These are phyloP conservation scores for Brassica cretica DNA, from an alignment of 345 rosid genomes.

Conservation along the genomic window DNA sequence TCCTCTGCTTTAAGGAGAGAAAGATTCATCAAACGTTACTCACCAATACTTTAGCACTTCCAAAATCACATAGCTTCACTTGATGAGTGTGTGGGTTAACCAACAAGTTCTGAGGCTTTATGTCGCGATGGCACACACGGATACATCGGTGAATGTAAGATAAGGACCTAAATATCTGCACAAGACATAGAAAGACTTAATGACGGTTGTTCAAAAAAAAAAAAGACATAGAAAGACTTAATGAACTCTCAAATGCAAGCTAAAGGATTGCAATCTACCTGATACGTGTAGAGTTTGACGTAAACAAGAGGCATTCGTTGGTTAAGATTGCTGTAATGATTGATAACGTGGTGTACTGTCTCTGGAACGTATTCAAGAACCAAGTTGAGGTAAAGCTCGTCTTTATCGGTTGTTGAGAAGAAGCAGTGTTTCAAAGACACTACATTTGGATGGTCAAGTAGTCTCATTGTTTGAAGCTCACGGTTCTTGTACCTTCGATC, in stretches of 20 bases:
- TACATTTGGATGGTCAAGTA: background rate
- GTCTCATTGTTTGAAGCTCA: background rate
- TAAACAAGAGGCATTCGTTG: background rate
- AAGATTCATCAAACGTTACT: background rate
- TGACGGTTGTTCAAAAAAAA: too few species aligned
- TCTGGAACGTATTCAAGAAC: background rate
- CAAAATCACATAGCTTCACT: background rate
- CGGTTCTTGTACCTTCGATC: background rate
- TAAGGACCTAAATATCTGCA: background rate
- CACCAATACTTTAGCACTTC: background rate
- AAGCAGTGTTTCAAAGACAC: background rate
- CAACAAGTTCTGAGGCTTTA: background rate
- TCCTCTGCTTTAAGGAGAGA: background rate
- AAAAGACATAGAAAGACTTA: background rate
- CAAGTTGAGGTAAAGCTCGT: background rate
- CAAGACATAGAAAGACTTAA: background rate
- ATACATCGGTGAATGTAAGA: background rate
- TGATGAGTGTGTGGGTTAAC: background rate
- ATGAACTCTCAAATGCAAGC: background rate
- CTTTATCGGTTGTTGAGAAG: background rate
- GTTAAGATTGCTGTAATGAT: background rate
- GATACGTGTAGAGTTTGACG: background rate
- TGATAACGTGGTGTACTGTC: background rate
- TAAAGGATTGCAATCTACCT: background rate
- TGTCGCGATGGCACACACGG: background rate